Conservation (phyloP, 2,329 filamentous ascomycete genomes). For the Eurotiales sp. region DNA sequence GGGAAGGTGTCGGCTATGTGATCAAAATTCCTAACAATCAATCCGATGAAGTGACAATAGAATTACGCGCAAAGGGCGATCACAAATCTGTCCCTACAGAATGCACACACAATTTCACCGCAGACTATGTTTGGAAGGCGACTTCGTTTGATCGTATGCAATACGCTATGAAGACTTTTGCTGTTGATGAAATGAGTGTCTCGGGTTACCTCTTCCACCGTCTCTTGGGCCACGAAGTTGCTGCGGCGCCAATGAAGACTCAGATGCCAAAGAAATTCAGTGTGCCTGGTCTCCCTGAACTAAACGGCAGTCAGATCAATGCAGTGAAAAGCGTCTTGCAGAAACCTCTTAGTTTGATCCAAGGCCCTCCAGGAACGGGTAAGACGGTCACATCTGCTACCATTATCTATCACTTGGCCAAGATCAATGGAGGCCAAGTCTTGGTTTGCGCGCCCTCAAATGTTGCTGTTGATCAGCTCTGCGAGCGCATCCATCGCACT, state of each 20-base stretch:
- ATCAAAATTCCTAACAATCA: slow-evolving; percentile 99
- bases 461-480: slow-evolving; percentile 96
- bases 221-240: slow-evolving; percentile 90
- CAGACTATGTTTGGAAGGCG: slow-evolving; percentile 99
- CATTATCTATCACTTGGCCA: slow-evolving; percentile 95
- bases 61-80: slow-evolving; percentile 88
- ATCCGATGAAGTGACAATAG: slow-evolving; percentile 94
- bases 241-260: slow-evolving; percentile 90
- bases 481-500: slow-evolving; percentile 91
- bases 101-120: slow-evolving; percentile 95
- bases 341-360: slow-evolving; percentile 90
- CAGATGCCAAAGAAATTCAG: slow-evolving; percentile 95
- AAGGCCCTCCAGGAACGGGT: slow-evolving; percentile 93
- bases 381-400: slow-evolving; percentile 99
- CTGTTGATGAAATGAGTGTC: slow-evolving; percentile 95
- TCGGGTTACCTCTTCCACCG: slow-evolving; percentile 99
- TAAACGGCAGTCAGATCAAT: slow-evolving; percentile 93
- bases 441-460: slow-evolving; percentile 97
- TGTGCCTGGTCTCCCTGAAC: slow-evolving; percentile 85
- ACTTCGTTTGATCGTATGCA: slow-evolving; percentile 99
- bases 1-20: slow-evolving; percentile 98
- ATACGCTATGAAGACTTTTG: slow-evolving; percentile 98
- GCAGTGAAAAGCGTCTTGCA: slow-evolving; percentile 94
- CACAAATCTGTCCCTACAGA: slow-evolving; percentile 95
- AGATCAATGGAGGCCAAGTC: slow-evolving; percentile 91